Percentiles rank a stretch among this genome's conserved stretches.
phyloP scores from a whole-genome alignment of 176 grass and related monocot genomes.

The Hyparrhenia diplandra region DNA sequence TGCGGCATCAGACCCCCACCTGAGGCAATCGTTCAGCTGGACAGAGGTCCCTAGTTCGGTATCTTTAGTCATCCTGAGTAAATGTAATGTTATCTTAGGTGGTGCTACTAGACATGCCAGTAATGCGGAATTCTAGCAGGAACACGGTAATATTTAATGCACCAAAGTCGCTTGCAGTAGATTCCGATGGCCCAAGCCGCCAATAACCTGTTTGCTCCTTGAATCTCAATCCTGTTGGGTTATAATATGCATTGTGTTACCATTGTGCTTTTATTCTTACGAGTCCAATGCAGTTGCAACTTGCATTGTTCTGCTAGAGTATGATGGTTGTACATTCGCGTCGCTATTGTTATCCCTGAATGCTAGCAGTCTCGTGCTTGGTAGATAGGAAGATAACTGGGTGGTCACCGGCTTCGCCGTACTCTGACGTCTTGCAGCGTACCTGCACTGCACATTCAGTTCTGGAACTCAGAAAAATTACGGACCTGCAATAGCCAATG shows the following conservation, averaged over 20 bases:
- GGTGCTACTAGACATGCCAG: neutral
- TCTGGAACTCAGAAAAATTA: too few species aligned
- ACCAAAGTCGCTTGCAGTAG: neutral
- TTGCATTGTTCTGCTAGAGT: too few species aligned
- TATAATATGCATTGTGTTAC: neutral
- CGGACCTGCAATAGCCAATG: too few species aligned
- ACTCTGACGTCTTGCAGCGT: too few species aligned
- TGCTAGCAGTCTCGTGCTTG: neutral
- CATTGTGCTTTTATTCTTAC: neutral
- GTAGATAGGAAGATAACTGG: neutral
- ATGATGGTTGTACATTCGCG: too few species aligned
- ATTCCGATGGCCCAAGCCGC: neutral
- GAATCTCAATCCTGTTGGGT: neutral
- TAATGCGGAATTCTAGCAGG: conserved; percentile 2
- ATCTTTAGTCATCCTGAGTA: neutral
- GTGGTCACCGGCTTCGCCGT: neutral
- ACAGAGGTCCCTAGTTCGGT: neutral
- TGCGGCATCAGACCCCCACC: neutral
- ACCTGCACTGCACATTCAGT: too few species aligned
- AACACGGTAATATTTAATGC: neutral
- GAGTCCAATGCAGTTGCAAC: neutral
- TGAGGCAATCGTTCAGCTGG: neutral
- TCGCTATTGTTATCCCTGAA: neutral
- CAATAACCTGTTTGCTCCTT: neutral
- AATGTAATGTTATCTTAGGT: conserved; percentile 12